Conservation (phyloP, 371 early-diverging fungal species). For the Funneliformis caledonium region DNA sequence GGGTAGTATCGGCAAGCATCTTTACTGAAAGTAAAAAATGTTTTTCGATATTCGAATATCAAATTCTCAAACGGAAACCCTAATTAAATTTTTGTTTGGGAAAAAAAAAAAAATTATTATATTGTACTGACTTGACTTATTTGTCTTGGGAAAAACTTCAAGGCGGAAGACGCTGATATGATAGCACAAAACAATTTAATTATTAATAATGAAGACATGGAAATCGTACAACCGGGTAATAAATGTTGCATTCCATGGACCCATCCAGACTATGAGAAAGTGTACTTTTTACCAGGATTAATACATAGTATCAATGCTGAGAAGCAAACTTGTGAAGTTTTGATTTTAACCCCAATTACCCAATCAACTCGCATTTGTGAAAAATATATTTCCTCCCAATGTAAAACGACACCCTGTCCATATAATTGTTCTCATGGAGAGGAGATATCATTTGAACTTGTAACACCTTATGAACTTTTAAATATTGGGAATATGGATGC, state of each 20-base stretch:
- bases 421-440: slow-evolving; percentile 14
- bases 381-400: slow-evolving; percentile 13
- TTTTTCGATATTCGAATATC: too few relatives aligned
- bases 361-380: not conserved
- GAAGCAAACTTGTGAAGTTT: slow-evolving; percentile 7
- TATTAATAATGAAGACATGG: not conserved
- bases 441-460: slow-evolving; percentile 14
- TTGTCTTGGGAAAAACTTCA: not conserved
- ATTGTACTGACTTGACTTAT: not conserved
- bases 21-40: too few relatives aligned
- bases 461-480: slow-evolving; percentile 22
- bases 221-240: slow-evolving; percentile 1
- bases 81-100: too few relatives aligned
- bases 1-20: too few relatives aligned
- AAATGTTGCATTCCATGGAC: slow-evolving; percentile 28
- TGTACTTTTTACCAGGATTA: slow-evolving; percentile 27
- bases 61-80: too few relatives aligned
- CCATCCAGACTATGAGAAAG: slow-evolving; percentile 30
- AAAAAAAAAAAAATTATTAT: not conserved
- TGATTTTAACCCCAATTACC: slow-evolving; percentile 26
- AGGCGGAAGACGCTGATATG: not conserved
- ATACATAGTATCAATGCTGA: slow-evolving; percentile 16
- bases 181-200: not conserved
- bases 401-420: not conserved
- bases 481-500: not conserved